These are phyloP conservation scores for Hanseniaspora osmophila DNA, from an alignment of 805 yeast genomes.

Conservation along the genomic window DNA sequence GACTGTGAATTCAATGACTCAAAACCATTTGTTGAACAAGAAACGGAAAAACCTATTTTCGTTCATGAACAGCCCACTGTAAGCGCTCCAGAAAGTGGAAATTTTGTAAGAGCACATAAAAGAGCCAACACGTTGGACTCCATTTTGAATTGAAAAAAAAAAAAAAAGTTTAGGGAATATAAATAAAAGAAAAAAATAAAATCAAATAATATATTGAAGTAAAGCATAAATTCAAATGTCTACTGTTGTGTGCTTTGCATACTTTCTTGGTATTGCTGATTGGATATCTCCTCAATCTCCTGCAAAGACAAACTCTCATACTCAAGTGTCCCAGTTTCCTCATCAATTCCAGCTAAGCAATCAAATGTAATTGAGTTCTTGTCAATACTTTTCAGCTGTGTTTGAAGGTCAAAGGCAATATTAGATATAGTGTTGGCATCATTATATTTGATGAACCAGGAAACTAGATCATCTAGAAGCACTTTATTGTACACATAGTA, in stretches of 20 bases:
- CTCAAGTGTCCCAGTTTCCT: slow-evolving; percentile 25
- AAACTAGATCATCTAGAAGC: slow-evolving; percentile 59
- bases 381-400: slow-evolving; percentile 24
- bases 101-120: background rate
- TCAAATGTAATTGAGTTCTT: slow-evolving; percentile 36
- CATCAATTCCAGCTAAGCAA: slow-evolving; percentile 24
- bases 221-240: too few species aligned
- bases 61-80: background rate
- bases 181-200: background rate
- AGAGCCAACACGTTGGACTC: background rate
- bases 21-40: background rate
- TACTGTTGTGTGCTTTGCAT: background rate
- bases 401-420: slow-evolving; percentile 8
- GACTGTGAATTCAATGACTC: background rate
- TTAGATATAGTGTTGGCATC: slow-evolving; percentile 31
- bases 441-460: slow-evolving; percentile 54
- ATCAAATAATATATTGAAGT: too few species aligned
- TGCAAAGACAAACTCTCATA: slow-evolving; percentile 31
- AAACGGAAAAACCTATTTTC: background rate
- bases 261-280: slow-evolving; percentile 26
- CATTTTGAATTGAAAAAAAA: background rate
- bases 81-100: too few species aligned
- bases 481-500: slow-evolving; percentile 74
- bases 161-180: background rate
- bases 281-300: slow-evolving; percentile 49